These are phyloP conservation scores for Sesbania bispinosa DNA, from an alignment of 306 rosid species.

Conservation along the genomic window DNA sequence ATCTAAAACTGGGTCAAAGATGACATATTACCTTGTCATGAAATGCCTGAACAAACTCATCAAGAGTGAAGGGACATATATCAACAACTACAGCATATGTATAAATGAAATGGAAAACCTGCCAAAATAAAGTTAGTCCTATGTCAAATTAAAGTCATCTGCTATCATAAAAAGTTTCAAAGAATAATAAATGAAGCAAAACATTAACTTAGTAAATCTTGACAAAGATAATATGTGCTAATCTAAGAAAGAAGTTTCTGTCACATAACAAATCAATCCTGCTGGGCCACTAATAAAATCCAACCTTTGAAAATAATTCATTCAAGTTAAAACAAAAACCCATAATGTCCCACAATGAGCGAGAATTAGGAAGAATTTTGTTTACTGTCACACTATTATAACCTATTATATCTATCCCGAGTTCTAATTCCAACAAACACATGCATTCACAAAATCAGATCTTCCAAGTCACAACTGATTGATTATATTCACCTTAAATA, in stretches of 20 bases:
- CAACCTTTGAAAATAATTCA: not conserved
- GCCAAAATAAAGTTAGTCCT: conserved; percentile 30
- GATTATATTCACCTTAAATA: conserved; percentile 75
- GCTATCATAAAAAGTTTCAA: conserved; percentile 3
- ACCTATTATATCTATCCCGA: not conserved
- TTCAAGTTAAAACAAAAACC: conserved; percentile 8
- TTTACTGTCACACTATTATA: not conserved
- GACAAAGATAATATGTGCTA: not conserved
- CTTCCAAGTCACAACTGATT: conserved; percentile 5
- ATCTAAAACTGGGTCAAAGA: conserved; percentile 29
- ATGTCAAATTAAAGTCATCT: not conserved
- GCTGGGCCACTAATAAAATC: conserved; percentile 22
- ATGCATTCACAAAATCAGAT: not conserved
- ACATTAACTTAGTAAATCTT: conserved; percentile 1
- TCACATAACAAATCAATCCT: conserved; percentile 5
- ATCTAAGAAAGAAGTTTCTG: conserved; percentile 1
- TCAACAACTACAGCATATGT: conserved; percentile 63
- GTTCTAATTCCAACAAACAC: conserved; percentile 9
- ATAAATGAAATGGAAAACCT: conserved; percentile 91
- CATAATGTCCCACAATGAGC: not conserved
- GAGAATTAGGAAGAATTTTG: conserved; percentile 5
- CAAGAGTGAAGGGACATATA: conserved; percentile 83
- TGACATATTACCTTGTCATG: conserved; percentile 74
- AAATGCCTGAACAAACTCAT: conserved; percentile 90
- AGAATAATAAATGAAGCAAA: conserved; percentile 3